Conservation (phyloP, 805 yeast species). For the Barnettozyma siamensis region DNA sequence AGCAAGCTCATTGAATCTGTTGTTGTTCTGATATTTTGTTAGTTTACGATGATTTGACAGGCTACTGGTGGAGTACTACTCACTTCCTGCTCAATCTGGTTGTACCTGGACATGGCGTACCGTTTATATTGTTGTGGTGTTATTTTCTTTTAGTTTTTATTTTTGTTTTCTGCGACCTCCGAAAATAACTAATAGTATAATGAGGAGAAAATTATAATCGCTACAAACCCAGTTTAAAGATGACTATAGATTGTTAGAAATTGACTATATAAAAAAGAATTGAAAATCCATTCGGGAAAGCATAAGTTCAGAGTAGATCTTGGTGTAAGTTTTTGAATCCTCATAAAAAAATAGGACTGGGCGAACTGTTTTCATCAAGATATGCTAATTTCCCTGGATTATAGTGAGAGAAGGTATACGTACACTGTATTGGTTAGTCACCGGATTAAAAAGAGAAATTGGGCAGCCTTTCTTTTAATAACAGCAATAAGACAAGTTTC, state of each 20-base stretch:
- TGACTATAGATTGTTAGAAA: neutral
- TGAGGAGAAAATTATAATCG: neutral
- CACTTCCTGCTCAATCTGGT: conserved; percentile 26
- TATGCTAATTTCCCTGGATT: conserved; percentile 6
- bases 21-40: too few species aligned
- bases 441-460: too few species aligned
- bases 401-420: too few species aligned
- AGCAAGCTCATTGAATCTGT: conserved; percentile 56
- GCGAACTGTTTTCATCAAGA: conserved; percentile 36
- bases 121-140: neutral
- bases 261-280: neutral
- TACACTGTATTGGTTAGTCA: too few species aligned
- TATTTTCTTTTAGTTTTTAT: neutral
- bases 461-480: too few species aligned
- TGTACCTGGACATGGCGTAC: conserved; percentile 23
- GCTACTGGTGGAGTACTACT: too few species aligned
- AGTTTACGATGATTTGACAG: too few species aligned
- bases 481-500: conserved; percentile 1
- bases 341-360: conserved; percentile 27
- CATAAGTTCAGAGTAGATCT: conserved; percentile 35
- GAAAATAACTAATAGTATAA: too few species aligned
- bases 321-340: conserved; percentile 34
- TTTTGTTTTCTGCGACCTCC: neutral
- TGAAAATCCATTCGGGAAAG: neutral
- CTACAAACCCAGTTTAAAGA: too few species aligned